Evolutionary conservation across 2,329 filamentous ascomycete genomes (phyloP).

Genomic region (Fusarium praegraminearum): DNA sequence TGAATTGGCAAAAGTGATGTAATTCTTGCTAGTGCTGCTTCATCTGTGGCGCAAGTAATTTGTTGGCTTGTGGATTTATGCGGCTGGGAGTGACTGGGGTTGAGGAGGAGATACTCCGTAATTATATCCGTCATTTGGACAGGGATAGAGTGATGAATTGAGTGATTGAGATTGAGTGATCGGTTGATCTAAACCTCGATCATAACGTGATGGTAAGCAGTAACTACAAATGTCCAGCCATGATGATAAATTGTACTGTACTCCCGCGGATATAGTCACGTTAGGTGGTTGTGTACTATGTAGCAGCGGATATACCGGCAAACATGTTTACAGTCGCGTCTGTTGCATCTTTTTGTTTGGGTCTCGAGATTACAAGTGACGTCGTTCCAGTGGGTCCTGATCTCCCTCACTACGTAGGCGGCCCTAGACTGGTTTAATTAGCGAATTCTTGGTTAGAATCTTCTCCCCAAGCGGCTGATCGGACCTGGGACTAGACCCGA

Average conservation of each 20-base stretch:
- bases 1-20: slow-evolving; percentile 4
- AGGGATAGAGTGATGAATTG: neutral
- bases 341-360: neutral
- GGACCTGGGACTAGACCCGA: slow-evolving; percentile 12
- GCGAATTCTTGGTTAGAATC: neutral
- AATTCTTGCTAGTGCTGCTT: neutral
- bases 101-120: neutral
- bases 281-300: too few species aligned
- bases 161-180: neutral
- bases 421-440: neutral
- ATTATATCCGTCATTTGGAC: neutral
- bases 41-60: neutral
- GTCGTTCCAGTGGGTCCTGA: slow-evolving; percentile 3
- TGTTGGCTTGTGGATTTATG: neutral
- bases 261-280: neutral
- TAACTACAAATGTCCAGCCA: neutral
- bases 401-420: slow-evolving; percentile 20
- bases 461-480: slow-evolving; percentile 19
- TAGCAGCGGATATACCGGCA: slow-evolving; percentile 5
- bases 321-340: neutral
- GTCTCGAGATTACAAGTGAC: slow-evolving; percentile 1
- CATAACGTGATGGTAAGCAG: neutral
- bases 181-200: neutral
- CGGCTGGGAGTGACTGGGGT: neutral
- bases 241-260: neutral